Percentiles rank a stretch among this genome's conserved stretches.
Evolutionary conservation across 2,329 filamentous ascomycete genomes (phyloP).

Genomic region (Ceratocystis diversiconidia): DNA sequence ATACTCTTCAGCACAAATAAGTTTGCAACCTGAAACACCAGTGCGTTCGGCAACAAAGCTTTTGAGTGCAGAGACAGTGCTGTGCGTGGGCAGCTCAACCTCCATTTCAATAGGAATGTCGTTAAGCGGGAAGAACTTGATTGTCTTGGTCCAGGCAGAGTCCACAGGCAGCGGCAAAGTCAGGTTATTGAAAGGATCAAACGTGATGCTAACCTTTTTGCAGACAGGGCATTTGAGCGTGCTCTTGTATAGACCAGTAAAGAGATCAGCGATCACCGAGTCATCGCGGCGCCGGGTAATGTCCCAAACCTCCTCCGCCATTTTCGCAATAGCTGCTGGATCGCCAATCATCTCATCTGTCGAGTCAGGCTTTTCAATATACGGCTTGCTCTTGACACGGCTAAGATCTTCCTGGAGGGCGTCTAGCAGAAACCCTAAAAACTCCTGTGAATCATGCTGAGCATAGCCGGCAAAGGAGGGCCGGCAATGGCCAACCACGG

Average conservation of each 20-base stretch:
- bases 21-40: constrained; percentile 45
- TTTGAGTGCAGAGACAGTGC: constrained; percentile 54
- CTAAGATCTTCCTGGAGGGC: constrained; percentile 92
- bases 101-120: constrained; percentile 56
- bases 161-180: constrained; percentile 83
- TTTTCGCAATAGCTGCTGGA: constrained; percentile 60
- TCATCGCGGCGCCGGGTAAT: constrained; percentile 89
- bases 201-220: constrained; percentile 93
- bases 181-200: constrained; percentile 91
- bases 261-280: constrained; percentile 87
- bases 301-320: constrained; percentile 79
- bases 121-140: constrained; percentile 67
- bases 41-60: constrained; percentile 53
- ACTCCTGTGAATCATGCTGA: constrained; percentile 96
- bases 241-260: constrained; percentile 97
- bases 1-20: constrained; percentile 77
- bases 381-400: constrained; percentile 86
- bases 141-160: constrained; percentile 59
- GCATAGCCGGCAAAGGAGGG: constrained; percentile 85
- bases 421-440: constrained; percentile 86
- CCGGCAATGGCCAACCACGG: constrained; percentile 47
- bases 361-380: constrained; percentile 93
- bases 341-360: constrained; percentile 91
- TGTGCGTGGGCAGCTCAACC: constrained; percentile 68
- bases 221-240: constrained; percentile 85